phyloP scores from a whole-genome alignment of 2,329 filamentous ascomycete species.

The Colletotrichum sp. region DNA sequence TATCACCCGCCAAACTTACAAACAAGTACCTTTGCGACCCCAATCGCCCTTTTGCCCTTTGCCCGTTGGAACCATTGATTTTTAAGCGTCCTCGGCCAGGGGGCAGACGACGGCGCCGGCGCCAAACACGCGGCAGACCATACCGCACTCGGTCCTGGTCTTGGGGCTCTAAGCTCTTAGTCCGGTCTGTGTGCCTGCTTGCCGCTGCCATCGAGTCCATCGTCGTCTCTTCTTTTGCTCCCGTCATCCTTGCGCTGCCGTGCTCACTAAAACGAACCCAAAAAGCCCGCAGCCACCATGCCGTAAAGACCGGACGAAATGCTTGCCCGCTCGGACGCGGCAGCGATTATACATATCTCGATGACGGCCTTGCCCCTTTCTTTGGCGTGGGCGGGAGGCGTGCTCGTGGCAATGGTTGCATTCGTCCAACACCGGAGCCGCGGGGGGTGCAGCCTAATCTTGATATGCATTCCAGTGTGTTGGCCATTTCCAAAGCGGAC shows the following conservation, averaged over 20 bases:
- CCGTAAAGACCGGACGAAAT: background rate
- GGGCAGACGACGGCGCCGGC: background rate
- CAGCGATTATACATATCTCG: background rate
- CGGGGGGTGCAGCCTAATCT: background rate
- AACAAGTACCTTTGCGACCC: background rate
- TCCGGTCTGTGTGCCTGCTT: background rate
- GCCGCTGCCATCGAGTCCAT: background rate
- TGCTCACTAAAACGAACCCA: background rate
- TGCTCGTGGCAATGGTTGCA: background rate
- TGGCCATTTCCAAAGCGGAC: background rate
- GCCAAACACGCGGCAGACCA: conserved; percentile 4
- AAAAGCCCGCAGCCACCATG: background rate
- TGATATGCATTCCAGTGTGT: background rate
- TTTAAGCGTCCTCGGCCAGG: background rate
- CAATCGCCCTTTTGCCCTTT: background rate
- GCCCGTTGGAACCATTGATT: conserved; percentile 7
- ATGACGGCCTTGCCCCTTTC: background rate
- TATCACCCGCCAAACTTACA: background rate
- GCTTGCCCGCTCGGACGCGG: background rate
- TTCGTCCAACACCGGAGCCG: background rate
- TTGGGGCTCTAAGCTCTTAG: background rate
- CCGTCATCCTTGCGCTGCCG: background rate
- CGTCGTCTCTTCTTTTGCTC: background rate
- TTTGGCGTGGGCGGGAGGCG: background rate
- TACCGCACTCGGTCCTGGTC: background rate